Evolutionary conservation across 225 moss, liverwort and hornwort species (phyloP).

Genomic region (Pseudisothecium myosuroides): DNA sequence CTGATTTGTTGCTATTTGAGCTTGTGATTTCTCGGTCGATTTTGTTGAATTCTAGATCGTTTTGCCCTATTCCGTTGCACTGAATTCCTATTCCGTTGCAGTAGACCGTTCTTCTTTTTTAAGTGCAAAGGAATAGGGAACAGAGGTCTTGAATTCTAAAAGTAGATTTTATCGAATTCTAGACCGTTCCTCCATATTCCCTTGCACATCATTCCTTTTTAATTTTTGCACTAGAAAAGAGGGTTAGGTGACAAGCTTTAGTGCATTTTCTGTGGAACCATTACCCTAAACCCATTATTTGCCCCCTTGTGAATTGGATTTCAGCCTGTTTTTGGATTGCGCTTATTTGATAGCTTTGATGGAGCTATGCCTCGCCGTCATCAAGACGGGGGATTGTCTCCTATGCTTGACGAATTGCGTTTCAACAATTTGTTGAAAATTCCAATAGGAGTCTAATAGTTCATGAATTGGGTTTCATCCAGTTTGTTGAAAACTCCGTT

Average conservation of each 20-base stretch:
- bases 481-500: neutral
- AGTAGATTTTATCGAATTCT: neutral
- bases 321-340: neutral
- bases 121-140: neutral
- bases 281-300: neutral
- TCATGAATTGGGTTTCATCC: neutral
- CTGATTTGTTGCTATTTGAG: slow-evolving; percentile 7
- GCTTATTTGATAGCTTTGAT: neutral
- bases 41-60: neutral
- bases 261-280: neutral
- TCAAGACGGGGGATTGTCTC: neutral
- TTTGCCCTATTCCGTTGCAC: neutral
- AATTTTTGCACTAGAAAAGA: neutral
- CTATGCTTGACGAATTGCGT: neutral
- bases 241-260: neutral
- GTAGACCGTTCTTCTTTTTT: neutral
- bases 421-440: neutral
- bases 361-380: neutral
- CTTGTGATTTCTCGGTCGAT: neutral
- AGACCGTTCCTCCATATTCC: neutral
- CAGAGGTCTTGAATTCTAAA: neutral
- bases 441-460: neutral
- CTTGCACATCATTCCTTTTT: neutral
- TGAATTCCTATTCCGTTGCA: no score
- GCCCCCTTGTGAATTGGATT: neutral